These are phyloP conservation scores for Orbilia blumenaviensis DNA, from an alignment of 2,329 filamentous ascomycete genomes.

Conservation along the genomic window DNA sequence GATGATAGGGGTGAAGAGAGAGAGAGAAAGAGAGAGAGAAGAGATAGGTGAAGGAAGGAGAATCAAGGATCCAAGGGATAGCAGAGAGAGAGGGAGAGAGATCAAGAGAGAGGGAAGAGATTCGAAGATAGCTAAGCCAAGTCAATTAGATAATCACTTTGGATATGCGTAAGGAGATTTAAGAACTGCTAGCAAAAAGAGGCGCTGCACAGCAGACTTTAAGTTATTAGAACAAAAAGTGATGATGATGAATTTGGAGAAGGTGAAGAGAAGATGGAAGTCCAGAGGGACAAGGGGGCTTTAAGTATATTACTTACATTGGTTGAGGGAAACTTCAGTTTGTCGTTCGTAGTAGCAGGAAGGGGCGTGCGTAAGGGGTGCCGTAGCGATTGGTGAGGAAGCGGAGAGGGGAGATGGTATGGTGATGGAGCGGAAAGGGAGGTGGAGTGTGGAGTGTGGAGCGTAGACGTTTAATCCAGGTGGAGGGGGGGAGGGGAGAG, in stretches of 20 bases:
- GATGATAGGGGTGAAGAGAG: no score
- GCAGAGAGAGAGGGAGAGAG: no score
- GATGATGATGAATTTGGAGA: background rate
- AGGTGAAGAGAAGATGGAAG: background rate
- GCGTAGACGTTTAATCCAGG: no score
- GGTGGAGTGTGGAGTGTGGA: no score
- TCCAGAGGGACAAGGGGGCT: background rate
- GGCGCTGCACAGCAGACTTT: constrained; percentile 7
- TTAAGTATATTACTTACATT: constrained; percentile 24
- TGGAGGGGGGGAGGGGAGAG: background rate
- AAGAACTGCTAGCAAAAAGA: constrained; percentile 1
- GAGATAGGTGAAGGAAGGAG: background rate
- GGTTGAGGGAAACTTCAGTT: background rate
- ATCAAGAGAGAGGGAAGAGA: background rate
- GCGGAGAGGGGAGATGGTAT: no score
- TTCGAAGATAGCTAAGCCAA: background rate
- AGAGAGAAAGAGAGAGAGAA: background rate
- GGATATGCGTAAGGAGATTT: constrained; percentile 1
- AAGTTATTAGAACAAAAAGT: background rate
- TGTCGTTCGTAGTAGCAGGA: background rate
- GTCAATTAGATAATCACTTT: background rate
- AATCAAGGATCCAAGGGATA: constrained; percentile 1
- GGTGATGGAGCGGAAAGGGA: no score
- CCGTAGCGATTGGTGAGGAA: background rate
- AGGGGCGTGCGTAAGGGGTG: background rate